Conservation (phyloP, 2,329 filamentous ascomycete genomes). For the Fusarium citri region DNA sequence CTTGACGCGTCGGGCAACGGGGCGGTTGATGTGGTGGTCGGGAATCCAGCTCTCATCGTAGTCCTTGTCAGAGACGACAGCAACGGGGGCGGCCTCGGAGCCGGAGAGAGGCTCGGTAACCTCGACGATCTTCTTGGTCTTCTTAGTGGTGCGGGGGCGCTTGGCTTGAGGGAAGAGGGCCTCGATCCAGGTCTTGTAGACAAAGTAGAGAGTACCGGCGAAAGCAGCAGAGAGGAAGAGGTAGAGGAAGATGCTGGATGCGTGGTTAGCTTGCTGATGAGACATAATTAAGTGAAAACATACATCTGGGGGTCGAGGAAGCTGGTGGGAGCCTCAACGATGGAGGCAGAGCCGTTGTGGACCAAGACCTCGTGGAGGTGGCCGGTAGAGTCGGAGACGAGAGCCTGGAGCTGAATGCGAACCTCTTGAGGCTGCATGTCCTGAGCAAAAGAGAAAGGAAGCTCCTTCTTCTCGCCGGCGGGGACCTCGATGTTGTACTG, state of each 20-base stretch:
- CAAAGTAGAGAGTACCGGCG: slow-evolving; percentile 87
- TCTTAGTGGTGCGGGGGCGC: slow-evolving; percentile 70
- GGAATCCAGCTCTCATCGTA: slow-evolving; percentile 97
- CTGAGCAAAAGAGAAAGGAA: slow-evolving; percentile 86
- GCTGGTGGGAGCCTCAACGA: slow-evolving; percentile 91
- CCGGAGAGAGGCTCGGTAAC: slow-evolving; percentile 71
- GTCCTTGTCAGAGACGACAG: slow-evolving; percentile 74
- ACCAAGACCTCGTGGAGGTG: slow-evolving; percentile 80
- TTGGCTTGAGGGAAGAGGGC: slow-evolving; percentile 94
- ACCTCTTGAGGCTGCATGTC: slow-evolving; percentile 96
- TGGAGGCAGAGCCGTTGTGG: slow-evolving; percentile 83
- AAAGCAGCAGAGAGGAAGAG: slow-evolving; percentile 85
- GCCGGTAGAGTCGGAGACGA: slow-evolving; percentile 75
- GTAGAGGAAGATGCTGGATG: slow-evolving; percentile 91
- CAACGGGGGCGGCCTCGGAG: slow-evolving; percentile 75
- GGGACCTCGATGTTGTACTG: slow-evolving; percentile 80
- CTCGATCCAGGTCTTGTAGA: slow-evolving; percentile 98
- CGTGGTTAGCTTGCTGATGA: slow-evolving; percentile 45
- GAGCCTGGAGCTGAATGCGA: slow-evolving; percentile 78
- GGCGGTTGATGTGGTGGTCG: slow-evolving; percentile 86
- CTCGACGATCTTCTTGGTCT: slow-evolving; percentile 75
- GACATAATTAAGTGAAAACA: slow-evolving; percentile 49
- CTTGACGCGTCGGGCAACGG: slow-evolving; percentile 76
- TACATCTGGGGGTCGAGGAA: slow-evolving; percentile 97
- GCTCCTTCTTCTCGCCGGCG: slow-evolving; percentile 78